phyloP scores from a whole-genome alignment of 2,329 filamentous ascomycete species.

The Coniochaeta sp. region DNA sequence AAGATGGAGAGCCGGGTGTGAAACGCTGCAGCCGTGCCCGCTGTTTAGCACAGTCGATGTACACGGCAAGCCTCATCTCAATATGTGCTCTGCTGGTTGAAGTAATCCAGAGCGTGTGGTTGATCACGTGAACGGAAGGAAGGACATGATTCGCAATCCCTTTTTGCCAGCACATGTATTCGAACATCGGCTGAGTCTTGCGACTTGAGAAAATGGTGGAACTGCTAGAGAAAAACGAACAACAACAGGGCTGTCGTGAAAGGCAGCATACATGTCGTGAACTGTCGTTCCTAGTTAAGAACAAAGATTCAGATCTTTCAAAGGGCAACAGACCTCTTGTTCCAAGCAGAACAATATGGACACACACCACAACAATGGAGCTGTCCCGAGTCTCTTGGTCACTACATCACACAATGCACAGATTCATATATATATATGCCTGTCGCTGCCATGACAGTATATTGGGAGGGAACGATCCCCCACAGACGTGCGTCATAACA shows the following conservation, averaged over 20 bases:
- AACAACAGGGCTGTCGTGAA: too few relatives aligned
- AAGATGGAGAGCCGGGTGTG: neutral
- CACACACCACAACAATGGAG: neutral
- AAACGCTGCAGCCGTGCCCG: too few relatives aligned
- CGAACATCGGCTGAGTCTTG: too few relatives aligned
- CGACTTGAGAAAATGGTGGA: too few relatives aligned
- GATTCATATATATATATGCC: neutral
- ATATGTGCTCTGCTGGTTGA: too few relatives aligned
- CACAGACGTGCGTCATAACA: neutral
- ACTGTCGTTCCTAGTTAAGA: neutral
- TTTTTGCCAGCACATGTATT: too few relatives aligned
- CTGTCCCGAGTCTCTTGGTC: neutral
- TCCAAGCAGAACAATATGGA: neutral
- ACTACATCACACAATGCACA: neutral
- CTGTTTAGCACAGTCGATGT: too few relatives aligned
- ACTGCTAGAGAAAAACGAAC: too few relatives aligned
- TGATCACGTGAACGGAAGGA: too few relatives aligned
- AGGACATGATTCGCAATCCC: too few relatives aligned
- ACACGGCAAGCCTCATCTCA: too few relatives aligned
- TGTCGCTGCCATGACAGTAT: neutral
- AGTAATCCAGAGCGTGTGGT: too few relatives aligned
- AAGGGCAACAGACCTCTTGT: neutral
- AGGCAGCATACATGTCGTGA: neutral
- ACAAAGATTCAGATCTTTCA: neutral
- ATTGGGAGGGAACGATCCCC: neutral